Base-by-base conservation (phyloP, 2,329 filamentous ascomycete genomes). In the Neofusicoccum kwambonambiense region DNA sequence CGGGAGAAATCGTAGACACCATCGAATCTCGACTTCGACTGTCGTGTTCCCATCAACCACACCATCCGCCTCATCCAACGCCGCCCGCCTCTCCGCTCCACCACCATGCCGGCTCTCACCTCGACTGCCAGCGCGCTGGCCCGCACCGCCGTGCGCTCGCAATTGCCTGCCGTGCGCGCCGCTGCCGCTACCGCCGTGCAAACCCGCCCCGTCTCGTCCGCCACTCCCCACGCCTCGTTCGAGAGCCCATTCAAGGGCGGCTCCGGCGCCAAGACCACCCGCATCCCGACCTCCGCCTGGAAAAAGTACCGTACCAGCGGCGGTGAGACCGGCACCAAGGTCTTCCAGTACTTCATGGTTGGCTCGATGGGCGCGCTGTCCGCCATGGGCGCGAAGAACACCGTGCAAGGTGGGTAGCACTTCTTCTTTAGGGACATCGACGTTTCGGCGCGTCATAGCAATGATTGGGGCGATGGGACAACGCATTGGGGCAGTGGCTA, bases 301-400 rank as follows among this genome's bases (percentile, higher is more conserved):
- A 65, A 61, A 45, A 90, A 93, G 79, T 99, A 99, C 84, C 84
- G 89, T 81, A 89, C 87, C 80, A 89, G 87, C 78, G 81, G 83
- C 70, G 81, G 82, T 72, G 84, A 89, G 79, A 86, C 83, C 71
- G 84, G 84, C 75, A 97, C 96, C 83, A 90, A 93, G 84, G 84
- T 96, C 72, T 95, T 97, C 80, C 89, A 89, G 75, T 99, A 99
- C 87, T 98, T 99, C 83, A 97, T 98, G 92, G 95, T 97, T 71
- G 95, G 95, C 74, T 89, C 92, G 64, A 90, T 99, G 86, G 95
- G 95, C 77, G 90, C 95, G 75, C 86, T 98, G 78, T 89, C 90
- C 70, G 94, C 94, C 66, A 90, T 95, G 71, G 94, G 94, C 76
- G 95, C 94, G 78, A 99, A 99, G 90, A 92, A 91, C 74, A 98